These are phyloP conservation scores for Tetrahymena borealis DNA, from an alignment of 73 alveolate species.

Conservation along the genomic window DNA sequence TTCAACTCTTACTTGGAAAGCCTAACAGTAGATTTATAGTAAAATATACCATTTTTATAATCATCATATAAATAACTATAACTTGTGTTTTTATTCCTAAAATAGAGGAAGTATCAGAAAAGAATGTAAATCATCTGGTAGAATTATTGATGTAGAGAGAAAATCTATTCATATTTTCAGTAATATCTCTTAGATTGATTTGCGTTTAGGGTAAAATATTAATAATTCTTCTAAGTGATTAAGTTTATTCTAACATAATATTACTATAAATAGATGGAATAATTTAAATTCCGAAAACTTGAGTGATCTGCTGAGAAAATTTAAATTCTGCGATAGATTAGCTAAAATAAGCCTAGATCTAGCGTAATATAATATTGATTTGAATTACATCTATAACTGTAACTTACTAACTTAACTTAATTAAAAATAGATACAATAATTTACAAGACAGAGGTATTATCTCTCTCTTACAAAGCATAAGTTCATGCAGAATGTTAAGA, in stretches of 20 bases:
- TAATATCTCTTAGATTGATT: background rate
- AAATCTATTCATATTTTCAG: background rate
- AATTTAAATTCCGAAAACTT: background rate
- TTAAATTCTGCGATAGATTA: background rate
- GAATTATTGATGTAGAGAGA: background rate
- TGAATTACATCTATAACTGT: too few species aligned
- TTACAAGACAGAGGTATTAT: background rate
- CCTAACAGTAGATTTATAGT: background rate
- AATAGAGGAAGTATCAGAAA: background rate
- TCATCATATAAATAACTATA: background rate
- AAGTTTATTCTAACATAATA: background rate
- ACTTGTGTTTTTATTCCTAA: background rate
- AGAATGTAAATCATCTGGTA: background rate
- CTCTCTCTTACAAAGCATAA: background rate
- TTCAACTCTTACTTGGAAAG: background rate
- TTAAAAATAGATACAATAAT: background rate
- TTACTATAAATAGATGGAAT: background rate
- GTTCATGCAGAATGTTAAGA: background rate
- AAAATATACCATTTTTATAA: background rate
- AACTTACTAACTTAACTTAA: background rate
- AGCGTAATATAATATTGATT: background rate
- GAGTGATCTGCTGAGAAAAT: background rate
- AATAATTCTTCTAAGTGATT: background rate
- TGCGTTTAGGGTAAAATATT: background rate
- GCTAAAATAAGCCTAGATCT: background rate